Base-by-base conservation (phyloP, 1,139 yeast species). In the Kluyveromyces marxianus region DNA sequence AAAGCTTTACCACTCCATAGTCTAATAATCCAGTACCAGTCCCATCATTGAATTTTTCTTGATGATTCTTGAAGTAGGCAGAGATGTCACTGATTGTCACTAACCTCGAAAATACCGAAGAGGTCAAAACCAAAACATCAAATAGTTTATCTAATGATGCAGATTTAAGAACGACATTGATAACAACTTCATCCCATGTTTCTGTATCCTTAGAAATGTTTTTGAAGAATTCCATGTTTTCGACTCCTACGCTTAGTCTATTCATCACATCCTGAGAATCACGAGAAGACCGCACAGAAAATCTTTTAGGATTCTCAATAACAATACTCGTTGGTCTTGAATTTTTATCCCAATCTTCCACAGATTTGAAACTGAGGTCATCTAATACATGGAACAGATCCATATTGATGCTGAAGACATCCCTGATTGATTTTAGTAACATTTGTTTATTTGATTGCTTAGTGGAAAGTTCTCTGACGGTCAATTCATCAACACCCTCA, bases 91-190 rank as follows among this genome's bases (percentile, higher is more conserved):
- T 65, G 21, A 68, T 63, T 30, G 67, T 65, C 7, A 77, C 70
- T 44, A 68, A 66, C 10, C 72, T 69, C 2, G 78, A 75, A 57
- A 82, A 81, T 25, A 79, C 75, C 35, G 77, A 72, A 2, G 81
- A 75, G 0, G 85, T 83, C 30, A 82, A 61, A 3, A 82, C 85
- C 44, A 82, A 62, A 27, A 82, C 69, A 59, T 82, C 88, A 37
- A 81, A 69, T 48, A 82, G 66, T 49, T 79, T 74, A 8, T 79
- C 83, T 45, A 81, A 60, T 4, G 80, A 72, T 2, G 83, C 85
- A 7, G 85, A 77, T 54, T 79, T 80, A 37, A 78, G 68, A 5
- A 75, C 81, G 7, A 76, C 79, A 44, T 67, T 62, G 26, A 71
- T 54, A 10, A 61, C 41, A 4, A 70, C 61, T 42, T 64, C 66